Base-by-base conservation (phyloP, 2,329 filamentous ascomycete genomes). In the Epichloe sylvatica region DNA sequence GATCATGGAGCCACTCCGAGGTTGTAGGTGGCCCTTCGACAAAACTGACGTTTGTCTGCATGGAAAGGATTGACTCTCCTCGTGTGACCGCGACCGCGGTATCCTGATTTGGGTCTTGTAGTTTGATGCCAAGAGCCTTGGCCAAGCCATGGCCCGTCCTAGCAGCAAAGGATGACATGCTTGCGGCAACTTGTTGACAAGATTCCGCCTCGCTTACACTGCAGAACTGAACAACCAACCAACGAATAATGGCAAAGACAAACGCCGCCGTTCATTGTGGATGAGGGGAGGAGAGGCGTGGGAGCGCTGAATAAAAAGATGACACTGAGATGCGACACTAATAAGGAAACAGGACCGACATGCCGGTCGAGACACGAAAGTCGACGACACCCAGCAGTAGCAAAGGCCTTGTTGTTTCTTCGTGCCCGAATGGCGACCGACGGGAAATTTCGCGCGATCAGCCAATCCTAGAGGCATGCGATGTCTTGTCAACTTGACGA, bases 11-110 rank as follows among this genome's bases (percentile, higher is more conserved):
- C 78, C 81, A 94, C 61, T 95, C 89, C 6, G 66, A 60, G 0
- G 80, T 78, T 3, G 81, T 86, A 0, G 92, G 91, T 53, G 87
- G 84, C 19, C 84, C 75, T 62, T 98, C 91, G 49, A 92, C 74
- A 62, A 94, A 97, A 45, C 78, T 83, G 56, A 91, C 84, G 40
- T 80, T 77, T 2, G 81, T 87, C 41, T 77, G 76, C 36, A 78
- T 72, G 0, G 89, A 92, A 59, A 88, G 81, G 51, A 85, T 75
- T 1, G 88, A 94, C 65, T 92, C 88, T 57, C 86, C 86, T 44
- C 84, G 75, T 12, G 83, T 84, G 47, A 88, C 73, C 43, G 81
- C 76, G 46, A 87, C 81, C 6, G 55, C 49, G 19, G 67, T 59
- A 49, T 68, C 67, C 36, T 70, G 68, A 8, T 67, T 60, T 51